Base-by-base conservation (phyloP, 148 eudicot genomes). In the Drosera capensis region DNA sequence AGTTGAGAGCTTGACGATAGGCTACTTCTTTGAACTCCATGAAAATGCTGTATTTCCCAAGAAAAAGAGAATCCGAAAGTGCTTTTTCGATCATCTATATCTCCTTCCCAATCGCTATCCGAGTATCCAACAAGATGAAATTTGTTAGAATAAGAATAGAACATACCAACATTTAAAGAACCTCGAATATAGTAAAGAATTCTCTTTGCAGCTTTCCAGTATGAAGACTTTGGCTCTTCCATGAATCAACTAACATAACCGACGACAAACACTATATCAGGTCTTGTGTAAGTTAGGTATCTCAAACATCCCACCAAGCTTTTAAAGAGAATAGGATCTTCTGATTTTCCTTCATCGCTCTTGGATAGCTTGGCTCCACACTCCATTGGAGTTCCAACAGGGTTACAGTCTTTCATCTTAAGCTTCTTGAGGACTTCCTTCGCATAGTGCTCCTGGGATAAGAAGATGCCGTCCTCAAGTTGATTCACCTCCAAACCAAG, bases 401-500 rank as follows among this genome's bases (percentile, higher is more conserved):
- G 40, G 8, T 41, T 53, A 13, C 38, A 15, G 2, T 29, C 17
- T 8, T n/a, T 5, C 41, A 49, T 34, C 5, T 31, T 19, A 14
- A 49, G 36, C 12, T 23, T 21, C 7, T 37, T 38, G 25, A 51
- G 15, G 3, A 51, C 26, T 18, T 40, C 36, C 7, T 13, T 51
- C 3, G 30, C 20, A 38, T 39, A 51, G 14, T 18, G 11, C 11
- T 20, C 24, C 16, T 31, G 54, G 20, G 2, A 34, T 6, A 49
- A 19, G 22, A 49, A 20, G 14, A 49, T 35, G 11, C 54, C 54
- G 18, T 49, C 39, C 4, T 34, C 54, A 12, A 20, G 37, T 25
- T 51, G 55, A 11, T 5, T 14, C 9, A 37, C 45, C 39, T 51
- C 31, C 8, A 51, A 7, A 3, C 45, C 31, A 7, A 39, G 35